Base-by-base conservation (phyloP, 108 stramenopile genomes). In the Fistulifera pelliculosa region DNA sequence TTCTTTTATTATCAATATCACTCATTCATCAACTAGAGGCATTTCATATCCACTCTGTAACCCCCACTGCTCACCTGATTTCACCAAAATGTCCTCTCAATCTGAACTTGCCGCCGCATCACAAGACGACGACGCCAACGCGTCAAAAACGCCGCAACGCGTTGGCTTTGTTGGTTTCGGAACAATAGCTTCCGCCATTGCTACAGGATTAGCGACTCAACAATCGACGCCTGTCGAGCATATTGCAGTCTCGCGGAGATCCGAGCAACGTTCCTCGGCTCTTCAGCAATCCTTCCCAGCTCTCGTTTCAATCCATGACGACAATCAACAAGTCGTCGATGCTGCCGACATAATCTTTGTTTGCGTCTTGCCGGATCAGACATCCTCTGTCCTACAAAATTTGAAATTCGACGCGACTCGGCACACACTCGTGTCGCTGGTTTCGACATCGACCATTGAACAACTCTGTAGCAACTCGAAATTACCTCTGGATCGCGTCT, bases 111-210 rank as follows among this genome's bases (percentile, higher is more conserved):
- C n/a, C n/a, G n/a, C n/a, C n/a, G n/a, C n/a, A n/a, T 35, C 31
- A 8, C 8, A 3, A 3, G 31, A 35, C 31, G 31, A 35, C 31
- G 8, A 8, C 31, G 51, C 5, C 5, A 17, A 7, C 25, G 11
- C 49, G 10, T 60, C 68, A 0, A 3, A 6, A 35, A 35, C 31
- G 8, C 31, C 31, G 3, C 44, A 18, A 21, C 50, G 31, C 14
- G 68, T 79, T 16, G 89, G 89, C 15, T 86, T 90, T 59, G 31
- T 86, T 26, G 89, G 89, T n/a, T 84, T 71, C 49, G 89, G 89
- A 15, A 90, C 89, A 10, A 86, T 90, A 49, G 89, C 83, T 24
- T 60, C 63, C 14, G 65, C 79, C 44, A 90, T 90, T 43, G 89
- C 80, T 19, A 80, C 64, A 1, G 83, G 79, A 13, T 52, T 90